A percentile compares a stretch with the other conserved stretches of the same genome.
These are phyloP conservation scores for Pseudogymnoascus sp. DNA, from an alignment of 2,329 filamentous ascomycete genomes.

Conservation along the genomic window DNA sequence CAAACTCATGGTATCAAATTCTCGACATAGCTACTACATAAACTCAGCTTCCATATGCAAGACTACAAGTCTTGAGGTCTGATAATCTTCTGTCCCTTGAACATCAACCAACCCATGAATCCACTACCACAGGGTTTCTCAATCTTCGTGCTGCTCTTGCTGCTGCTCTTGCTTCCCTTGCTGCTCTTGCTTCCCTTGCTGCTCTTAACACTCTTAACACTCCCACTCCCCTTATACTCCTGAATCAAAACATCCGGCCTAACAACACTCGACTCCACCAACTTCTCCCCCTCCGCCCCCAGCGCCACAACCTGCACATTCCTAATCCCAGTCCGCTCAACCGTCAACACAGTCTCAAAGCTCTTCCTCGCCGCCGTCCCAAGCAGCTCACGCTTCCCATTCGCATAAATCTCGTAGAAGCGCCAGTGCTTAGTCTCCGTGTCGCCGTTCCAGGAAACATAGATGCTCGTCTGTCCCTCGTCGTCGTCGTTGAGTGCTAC, in stretches of 20 bases:
- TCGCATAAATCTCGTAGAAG: constrained; percentile 34
- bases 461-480: constrained; percentile 31
- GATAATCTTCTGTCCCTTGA: constrained; percentile 10
- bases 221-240: constrained; percentile 9
- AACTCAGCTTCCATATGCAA: too few species aligned
- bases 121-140: neutral
- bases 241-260: constrained; percentile 12
- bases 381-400: constrained; percentile 31
- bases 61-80: constrained; percentile 2
- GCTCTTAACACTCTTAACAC: neutral
- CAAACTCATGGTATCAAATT: neutral
- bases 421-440: constrained; percentile 41
- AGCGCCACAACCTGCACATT: constrained; percentile 15
- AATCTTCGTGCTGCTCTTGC: neutral
- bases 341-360: constrained; percentile 34
- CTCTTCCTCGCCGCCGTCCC: constrained; percentile 33
- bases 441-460: constrained; percentile 48
- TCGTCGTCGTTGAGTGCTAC: constrained; percentile 29
- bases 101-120: constrained; percentile 10
- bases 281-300: constrained; percentile 10
- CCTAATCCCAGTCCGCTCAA: constrained; percentile 1
- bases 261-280: constrained; percentile 10
- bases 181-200: neutral
- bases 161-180: neutral
- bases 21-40: neutral